Evolutionary conservation across 352 stramenopile genomes (phyloP), one percentile per base, ranked within the genome.

Genomic region (Pythium utonaiense): DNA sequence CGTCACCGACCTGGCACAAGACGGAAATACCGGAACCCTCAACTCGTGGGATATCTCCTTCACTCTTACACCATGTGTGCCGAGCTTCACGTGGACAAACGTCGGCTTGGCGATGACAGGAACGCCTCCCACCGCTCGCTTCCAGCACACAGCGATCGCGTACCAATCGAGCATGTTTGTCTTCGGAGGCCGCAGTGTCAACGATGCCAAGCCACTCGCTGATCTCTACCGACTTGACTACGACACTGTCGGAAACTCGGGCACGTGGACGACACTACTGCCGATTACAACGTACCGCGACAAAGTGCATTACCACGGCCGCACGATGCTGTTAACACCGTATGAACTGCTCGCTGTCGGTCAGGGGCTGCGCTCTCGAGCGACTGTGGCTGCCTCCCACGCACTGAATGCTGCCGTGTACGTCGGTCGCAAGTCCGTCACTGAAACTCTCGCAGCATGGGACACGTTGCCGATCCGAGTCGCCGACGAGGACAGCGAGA

Each of bases 181-280:
- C n/a, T 86, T 71, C 24, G 83, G 80, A 21, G 83, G 83, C 13
- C 57, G 62, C 40, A 78, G 54, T 24, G 71, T 65, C 6, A 36
- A n/a, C 1, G 71, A 69, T n/a, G 61, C 68, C 0, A 51, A 67
- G 36, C 62, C 71, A 12, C 38, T 86, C 21, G 70, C 63, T 6
- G 82, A 92, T 60, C 52, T 92, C 6, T 83, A 83, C 53, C 76
- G 82, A 3, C 53, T 92, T 41, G 78, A 92, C 57, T 92, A 90
- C 38, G 68, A 62, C 1, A 48, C 70, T 0, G 69, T 41, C 3
- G 53, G 60, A 31, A 50, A 64, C 40, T 17, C 56, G 31, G 56
- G 73, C 42, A 53, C 53, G 41, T 90, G 80, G 78, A 83, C 68
- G 9, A 71, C 75, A 40, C 66, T 90, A 13, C 22, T 65, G 25